phyloP scores from a whole-genome alignment of 495 filamentous ascomycete genomes.

The Hypoxylon fragiforme region DNA sequence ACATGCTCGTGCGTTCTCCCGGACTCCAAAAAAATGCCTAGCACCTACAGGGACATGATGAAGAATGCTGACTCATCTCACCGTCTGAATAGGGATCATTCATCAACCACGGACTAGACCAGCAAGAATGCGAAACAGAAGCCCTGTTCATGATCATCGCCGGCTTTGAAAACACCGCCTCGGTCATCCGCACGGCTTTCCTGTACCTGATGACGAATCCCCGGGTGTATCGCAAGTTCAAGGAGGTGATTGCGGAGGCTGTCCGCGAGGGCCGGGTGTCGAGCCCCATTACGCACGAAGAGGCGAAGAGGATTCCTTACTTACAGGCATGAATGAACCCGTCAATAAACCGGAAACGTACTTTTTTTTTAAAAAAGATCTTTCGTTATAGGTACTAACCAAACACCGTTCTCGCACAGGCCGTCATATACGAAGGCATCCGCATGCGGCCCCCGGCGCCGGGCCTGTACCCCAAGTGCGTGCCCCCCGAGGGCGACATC shows the following conservation, averaged over 20 bases:
- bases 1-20: constrained; percentile 46
- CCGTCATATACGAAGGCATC: constrained; percentile 37
- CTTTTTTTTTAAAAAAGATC: too few species aligned
- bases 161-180: constrained; percentile 61
- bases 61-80: constrained; percentile 8
- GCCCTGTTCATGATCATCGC: constrained; percentile 46
- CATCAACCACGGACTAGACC: constrained; percentile 43
- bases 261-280: constrained; percentile 56
- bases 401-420: constrained; percentile 4
- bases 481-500: constrained; percentile 41
- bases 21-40: background rate
- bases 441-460: constrained; percentile 29
- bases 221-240: constrained; percentile 57
- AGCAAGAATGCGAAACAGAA: constrained; percentile 46
- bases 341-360: too few species aligned
- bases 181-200: constrained; percentile 59
- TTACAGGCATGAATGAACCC: constrained; percentile 38
- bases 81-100: constrained; percentile 42
- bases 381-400: background rate
- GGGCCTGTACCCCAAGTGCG: constrained; percentile 22
- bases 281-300: constrained; percentile 63
- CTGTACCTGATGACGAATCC: constrained; percentile 52
- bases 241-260: constrained; percentile 67
- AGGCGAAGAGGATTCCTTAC: constrained; percentile 49
- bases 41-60: too few species aligned